Evolutionary conservation across 208 protist genomes (phyloP).

Genomic region (Porcisia deanei): DNA sequence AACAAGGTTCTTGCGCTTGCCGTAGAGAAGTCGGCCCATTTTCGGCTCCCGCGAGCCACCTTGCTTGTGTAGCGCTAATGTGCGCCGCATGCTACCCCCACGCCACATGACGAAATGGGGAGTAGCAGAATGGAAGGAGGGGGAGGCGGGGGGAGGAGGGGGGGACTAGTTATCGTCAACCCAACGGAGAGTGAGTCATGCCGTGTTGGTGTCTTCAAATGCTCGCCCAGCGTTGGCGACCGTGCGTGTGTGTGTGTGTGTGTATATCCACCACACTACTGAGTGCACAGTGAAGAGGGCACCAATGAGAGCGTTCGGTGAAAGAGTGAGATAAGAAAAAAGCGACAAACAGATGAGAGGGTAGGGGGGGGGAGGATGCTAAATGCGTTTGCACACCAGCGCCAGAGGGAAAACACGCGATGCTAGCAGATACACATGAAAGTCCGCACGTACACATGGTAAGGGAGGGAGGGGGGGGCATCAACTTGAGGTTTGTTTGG

Average conservation of each 20-base stretch:
- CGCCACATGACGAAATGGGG: background rate
- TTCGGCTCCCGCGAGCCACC: constrained; percentile 30
- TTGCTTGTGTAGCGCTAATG: constrained; percentile 5
- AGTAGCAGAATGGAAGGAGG: background rate
- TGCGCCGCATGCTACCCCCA: constrained; percentile 15
- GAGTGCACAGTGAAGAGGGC: background rate
- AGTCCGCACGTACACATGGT: constrained; percentile 2
- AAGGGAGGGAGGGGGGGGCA: background rate
- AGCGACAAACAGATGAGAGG: background rate
- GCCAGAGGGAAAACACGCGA: background rate
- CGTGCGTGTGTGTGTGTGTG: background rate
- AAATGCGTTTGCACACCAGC: background rate
- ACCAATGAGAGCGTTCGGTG: background rate
- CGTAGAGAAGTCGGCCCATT: constrained; percentile 80
- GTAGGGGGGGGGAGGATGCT: background rate
- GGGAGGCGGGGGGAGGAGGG: background rate
- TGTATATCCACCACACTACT: background rate
- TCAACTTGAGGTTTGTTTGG: background rate
- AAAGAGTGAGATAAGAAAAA: background rate
- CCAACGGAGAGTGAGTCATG: background rate
- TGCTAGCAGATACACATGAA: background rate
- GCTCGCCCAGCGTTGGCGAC: background rate
- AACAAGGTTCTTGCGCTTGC: constrained; percentile 71
- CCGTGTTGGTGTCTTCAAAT: background rate
- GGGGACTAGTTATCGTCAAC: no score